Base-by-base conservation (phyloP, 495 filamentous ascomycete genomes). In the Talaromyces thailandensis region DNA sequence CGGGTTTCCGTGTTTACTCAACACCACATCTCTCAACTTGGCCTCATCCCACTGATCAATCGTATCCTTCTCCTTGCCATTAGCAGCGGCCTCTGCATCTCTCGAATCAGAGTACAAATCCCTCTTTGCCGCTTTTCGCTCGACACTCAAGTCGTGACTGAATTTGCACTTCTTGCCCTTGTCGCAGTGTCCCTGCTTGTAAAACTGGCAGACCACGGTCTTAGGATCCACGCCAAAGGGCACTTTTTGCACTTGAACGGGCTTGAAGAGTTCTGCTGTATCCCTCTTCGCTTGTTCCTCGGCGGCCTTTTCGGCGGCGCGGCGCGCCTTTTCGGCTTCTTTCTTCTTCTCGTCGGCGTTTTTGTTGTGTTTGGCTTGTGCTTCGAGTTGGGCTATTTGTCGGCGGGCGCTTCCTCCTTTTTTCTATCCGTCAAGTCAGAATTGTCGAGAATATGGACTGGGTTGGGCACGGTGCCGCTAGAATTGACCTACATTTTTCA, bases 161-260 rank as follows among this genome's bases (percentile, higher is more conserved):
- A 99, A 98, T 75, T 98, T 99, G 80, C 94, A 99, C 77, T 94
- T 96, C 71, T 84, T 87, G 35, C 92, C 94, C 81, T 99, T 99
- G 67, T 99, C 94, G 71, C 94, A 99, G 67, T 89, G 86, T 5
- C 95, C 95, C 75, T 95, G 93, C 77, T 97, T 97, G 84, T 82
- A 96, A 77, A 95, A 98, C 35, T 91, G 81, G 71, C 94, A 99
- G 25, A 99, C 75, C n/a, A 99, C 90, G 0, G 93, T 98, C 82
- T 98, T 99, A 6, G 94, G 94, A 69, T 99, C 94, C 24, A 98
- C 95, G 57, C 94, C 94, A 69, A 98, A 97, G 18, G 94, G 89
- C 25, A 98, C 92, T 74, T 96, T 99, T 71, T 99, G 94, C 7
- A 89, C 84, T 75, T 97, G 92, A 8, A 94, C 88, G 4, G 94